A percentile compares a stretch with the other conserved stretches of the same genome.
Conservation (phyloP, 768 basidiomycete genomes). For the Crucibulum laeve region DNA sequence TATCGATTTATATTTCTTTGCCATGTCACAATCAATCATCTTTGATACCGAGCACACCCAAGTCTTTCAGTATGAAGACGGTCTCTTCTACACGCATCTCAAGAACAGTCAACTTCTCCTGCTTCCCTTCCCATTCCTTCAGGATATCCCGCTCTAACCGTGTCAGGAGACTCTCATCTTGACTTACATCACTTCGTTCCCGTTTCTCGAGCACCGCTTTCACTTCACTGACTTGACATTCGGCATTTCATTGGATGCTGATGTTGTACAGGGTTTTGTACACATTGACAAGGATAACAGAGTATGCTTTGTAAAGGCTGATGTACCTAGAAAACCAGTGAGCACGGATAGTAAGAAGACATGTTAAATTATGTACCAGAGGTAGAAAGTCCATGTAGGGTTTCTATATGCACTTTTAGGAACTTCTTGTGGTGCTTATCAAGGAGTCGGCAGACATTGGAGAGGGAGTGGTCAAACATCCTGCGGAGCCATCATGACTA, state of each 20-base stretch:
- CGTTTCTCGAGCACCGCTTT: constrained; percentile 76
- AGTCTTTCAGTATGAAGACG: constrained; percentile 85
- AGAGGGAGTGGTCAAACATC: constrained; percentile 80
- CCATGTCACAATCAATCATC: constrained; percentile 39
- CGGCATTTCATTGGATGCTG: constrained; percentile 63
- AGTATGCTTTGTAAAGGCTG: constrained; percentile 79
- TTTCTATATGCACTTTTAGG: constrained; percentile 89
- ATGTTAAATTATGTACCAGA: constrained; percentile 56
- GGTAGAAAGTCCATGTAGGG: constrained; percentile 83
- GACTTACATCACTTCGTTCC: constrained; percentile 79
- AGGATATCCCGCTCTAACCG: constrained; percentile 74
- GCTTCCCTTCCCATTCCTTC: constrained; percentile 67
- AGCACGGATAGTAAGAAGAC: neutral
- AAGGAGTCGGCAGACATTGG: constrained; percentile 77
- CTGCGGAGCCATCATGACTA: constrained; percentile 88
- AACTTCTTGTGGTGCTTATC: constrained; percentile 89
- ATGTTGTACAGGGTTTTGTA: constrained; percentile 94
- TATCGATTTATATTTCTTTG: no score
- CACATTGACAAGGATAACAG: constrained; percentile 67
- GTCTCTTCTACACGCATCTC: constrained; percentile 86
- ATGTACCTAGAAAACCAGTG: constrained; percentile 62
- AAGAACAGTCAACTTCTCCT: constrained; percentile 71
- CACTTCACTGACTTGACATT: constrained; percentile 62
- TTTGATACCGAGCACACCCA: constrained; percentile 44
- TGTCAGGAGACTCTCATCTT: constrained; percentile 65